Evolutionary conservation across 2,329 filamentous ascomycete species (phyloP).

Genomic region (Bipolaris cookei): DNA sequence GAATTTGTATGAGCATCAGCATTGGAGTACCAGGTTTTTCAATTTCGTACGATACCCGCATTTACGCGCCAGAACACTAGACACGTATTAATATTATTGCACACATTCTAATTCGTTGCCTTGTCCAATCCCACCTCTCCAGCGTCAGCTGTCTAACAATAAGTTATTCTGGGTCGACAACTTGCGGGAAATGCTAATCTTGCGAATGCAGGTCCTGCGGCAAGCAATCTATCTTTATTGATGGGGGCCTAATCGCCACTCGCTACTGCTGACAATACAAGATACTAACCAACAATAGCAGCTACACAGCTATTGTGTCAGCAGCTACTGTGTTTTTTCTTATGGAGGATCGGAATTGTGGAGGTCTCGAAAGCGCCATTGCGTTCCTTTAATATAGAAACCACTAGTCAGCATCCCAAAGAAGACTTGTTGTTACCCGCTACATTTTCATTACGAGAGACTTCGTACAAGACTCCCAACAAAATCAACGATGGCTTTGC

Average conservation of each 20-base stretch:
- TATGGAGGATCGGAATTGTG: neutral
- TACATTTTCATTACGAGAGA: neutral
- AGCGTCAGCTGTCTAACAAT: neutral
- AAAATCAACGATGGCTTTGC: neutral
- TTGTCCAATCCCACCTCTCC: neutral
- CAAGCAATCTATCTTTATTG: constrained; percentile 5
- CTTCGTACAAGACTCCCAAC: neutral
- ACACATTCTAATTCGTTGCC: neutral
- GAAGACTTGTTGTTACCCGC: neutral
- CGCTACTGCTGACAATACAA: neutral
- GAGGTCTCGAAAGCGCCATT: neutral
- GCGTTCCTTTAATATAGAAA: neutral
- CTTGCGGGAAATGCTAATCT: neutral
- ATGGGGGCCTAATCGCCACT: constrained; percentile 1
- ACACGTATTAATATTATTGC: constrained; percentile 4
- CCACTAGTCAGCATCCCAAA: neutral
- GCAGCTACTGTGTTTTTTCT: neutral
- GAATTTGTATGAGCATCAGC: constrained; percentile 24
- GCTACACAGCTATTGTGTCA: neutral
- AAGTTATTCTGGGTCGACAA: neutral
- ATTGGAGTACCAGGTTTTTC: constrained; percentile 17
- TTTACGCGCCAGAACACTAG: constrained; percentile 6
- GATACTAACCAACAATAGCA: neutral
- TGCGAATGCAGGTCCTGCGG: neutral
- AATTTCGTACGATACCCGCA: constrained; percentile 29